A percentile compares a stretch with the other conserved stretches of the same genome.
Evolutionary conservation across 345 rosid genomes (phyloP).

Genomic region (Eucalyptus regnans): DNA sequence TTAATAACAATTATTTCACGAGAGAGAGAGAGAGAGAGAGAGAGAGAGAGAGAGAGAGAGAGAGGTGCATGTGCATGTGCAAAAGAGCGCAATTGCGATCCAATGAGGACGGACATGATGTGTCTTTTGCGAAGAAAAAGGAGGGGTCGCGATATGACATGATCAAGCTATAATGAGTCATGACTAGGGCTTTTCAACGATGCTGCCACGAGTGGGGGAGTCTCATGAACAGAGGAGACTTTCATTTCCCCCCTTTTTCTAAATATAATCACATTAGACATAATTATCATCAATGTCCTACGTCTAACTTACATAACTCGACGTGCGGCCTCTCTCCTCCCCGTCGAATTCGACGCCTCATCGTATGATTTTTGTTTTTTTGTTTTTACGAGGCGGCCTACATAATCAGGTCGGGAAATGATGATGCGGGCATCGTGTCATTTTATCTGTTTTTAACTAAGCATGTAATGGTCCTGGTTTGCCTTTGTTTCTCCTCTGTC

Average conservation of each 20-base stretch:
- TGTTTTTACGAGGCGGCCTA: not conserved
- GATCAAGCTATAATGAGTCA: not conserved
- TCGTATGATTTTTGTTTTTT: not conserved
- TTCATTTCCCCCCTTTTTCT: not conserved
- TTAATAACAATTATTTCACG: not conserved
- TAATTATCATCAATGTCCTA: not conserved
- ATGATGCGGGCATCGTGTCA: not conserved
- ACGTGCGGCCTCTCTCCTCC: not conserved
- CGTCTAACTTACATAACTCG: not conserved
- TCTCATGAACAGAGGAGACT: not conserved
- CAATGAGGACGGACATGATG: not conserved
- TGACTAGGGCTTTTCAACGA: not conserved
- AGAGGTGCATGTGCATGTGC: not conserved
- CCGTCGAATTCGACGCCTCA: not conserved
- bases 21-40: not conserved
- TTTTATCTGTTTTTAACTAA: not conserved
- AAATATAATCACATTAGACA: not conserved
- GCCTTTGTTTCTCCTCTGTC: not conserved
- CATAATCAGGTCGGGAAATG: not conserved
- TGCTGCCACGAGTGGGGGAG: not conserved
- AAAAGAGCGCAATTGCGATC: not conserved
- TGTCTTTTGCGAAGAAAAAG: not conserved
- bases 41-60: not conserved
- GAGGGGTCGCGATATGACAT: not conserved
- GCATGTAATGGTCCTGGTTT: fast-evolving